Conservation (phyloP, 2,329 filamentous ascomycete species). For the Alternaria conjuncta region DNA sequence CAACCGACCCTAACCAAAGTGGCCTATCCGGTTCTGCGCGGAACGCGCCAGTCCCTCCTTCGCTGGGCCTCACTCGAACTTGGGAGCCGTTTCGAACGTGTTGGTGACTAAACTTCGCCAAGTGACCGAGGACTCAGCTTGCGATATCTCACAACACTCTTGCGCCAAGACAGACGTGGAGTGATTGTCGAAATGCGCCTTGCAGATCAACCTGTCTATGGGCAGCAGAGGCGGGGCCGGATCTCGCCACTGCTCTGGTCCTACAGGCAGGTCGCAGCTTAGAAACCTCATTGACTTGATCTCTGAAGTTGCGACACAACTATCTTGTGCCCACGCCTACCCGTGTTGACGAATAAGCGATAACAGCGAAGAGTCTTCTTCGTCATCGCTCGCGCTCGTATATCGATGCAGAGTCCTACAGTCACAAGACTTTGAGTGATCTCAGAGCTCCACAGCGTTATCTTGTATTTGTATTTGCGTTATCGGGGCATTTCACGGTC, state of each 20-base stretch:
- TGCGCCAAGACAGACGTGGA: not conserved
- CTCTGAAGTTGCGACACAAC: not conserved
- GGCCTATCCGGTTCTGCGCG: slow-evolving; percentile 5
- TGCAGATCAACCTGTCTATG: not conserved
- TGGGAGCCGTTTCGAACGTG: not conserved
- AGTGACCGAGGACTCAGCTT: not conserved
- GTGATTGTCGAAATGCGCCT: not conserved
- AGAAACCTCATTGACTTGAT: not conserved
- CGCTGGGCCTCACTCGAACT: slow-evolving; percentile 1
- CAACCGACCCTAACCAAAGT: not conserved
- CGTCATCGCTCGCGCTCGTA: not conserved
- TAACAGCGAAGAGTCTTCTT: not conserved
- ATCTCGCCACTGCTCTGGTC: not conserved
- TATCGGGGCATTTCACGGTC: not conserved
- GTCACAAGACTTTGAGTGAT: not conserved
- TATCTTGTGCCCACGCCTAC: not conserved
- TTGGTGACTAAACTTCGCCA: not conserved
- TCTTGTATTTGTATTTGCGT: not conserved
- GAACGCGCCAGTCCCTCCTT: slow-evolving; percentile 2
- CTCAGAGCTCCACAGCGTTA: not conserved
- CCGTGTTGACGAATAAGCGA: not conserved
- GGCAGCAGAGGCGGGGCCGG: not conserved
- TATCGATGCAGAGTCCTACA: not conserved
- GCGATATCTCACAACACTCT: not conserved
- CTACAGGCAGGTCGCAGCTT: not conserved